Evolutionary conservation across 169 alveolate species (phyloP).

Genomic region (Plasmodium inui): DNA sequence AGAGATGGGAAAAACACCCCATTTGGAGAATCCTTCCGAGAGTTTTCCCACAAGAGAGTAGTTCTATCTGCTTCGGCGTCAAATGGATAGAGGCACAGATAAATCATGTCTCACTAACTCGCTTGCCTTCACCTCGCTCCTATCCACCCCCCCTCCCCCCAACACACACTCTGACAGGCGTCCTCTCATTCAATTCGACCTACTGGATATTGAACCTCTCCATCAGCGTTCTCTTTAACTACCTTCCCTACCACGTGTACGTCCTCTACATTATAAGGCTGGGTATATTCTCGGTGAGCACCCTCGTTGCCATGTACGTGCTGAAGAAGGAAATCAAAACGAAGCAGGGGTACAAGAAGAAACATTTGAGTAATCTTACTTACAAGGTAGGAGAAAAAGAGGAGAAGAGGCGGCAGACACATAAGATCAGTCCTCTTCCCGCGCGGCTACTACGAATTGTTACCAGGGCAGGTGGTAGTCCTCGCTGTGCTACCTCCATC

Average conservation of each 20-base stretch:
- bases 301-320: conserved; percentile 2
- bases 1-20: background rate
- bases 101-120: background rate
- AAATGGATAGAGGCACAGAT: background rate
- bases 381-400: conserved; percentile 20
- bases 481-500: background rate
- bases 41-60: background rate
- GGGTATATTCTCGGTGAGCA: conserved; percentile 18
- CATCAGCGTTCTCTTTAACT: conserved; percentile 37
- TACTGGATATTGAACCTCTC: conserved; percentile 31
- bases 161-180: conserved; percentile 3
- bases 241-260: conserved; percentile 44
- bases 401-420: background rate
- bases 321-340: background rate
- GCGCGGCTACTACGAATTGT: background rate
- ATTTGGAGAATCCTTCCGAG: background rate
- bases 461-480: background rate
- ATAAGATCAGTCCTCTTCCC: background rate
- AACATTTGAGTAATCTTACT: conserved; percentile 1
- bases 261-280: conserved; percentile 23
- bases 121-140: background rate
- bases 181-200: conserved; percentile 34
- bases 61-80: background rate
- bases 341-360: background rate
- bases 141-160: background rate